Percentiles rank a stretch among this genome's conserved stretches.
Evolutionary conservation across 257 asterid species (phyloP).

Genomic region (Ophiorrhiza pumila): DNA sequence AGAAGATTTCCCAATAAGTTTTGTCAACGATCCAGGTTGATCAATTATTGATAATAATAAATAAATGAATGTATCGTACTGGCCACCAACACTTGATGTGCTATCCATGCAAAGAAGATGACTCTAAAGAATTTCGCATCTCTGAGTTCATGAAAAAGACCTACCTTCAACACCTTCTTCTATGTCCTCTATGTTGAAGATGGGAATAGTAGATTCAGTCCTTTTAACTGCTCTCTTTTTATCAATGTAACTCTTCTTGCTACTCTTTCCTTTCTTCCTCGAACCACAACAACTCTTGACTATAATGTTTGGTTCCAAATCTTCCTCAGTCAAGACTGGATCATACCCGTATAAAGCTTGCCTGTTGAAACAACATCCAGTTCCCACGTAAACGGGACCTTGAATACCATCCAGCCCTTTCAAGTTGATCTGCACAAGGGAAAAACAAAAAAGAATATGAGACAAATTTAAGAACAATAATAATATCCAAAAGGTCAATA

Average conservation of each 20-base stretch:
- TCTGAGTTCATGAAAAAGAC: constrained; percentile 2
- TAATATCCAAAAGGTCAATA: not conserved
- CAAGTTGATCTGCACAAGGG: constrained; percentile 66
- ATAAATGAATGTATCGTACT: not conserved
- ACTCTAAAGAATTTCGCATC: not conserved
- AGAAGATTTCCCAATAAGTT: not conserved
- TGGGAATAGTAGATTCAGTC: constrained; percentile 80
- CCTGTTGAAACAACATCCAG: constrained; percentile 91
- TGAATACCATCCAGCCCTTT: constrained; percentile 92
- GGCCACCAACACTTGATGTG: not conserved
- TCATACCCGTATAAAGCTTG: constrained; percentile 89
- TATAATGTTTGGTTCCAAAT: constrained; percentile 71
- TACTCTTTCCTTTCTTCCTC: constrained; percentile 59
- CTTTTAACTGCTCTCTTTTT: constrained; percentile 69
- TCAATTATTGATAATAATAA: not conserved
- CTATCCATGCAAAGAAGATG: not conserved
- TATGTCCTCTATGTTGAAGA: constrained; percentile 71
- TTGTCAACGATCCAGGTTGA: not conserved
- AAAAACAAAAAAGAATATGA: constrained; percentile 5
- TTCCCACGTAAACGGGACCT: constrained; percentile 93
- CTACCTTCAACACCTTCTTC: constrained; percentile 95
- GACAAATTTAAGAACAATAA: constrained; percentile 6
- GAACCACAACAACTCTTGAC: constrained; percentile 75
- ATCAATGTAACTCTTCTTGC: constrained; percentile 65
- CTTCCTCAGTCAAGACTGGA: constrained; percentile 75